These are phyloP conservation scores for Trichoderma breve DNA, from an alignment of 2,329 filamentous ascomycete genomes.

Conservation along the genomic window DNA sequence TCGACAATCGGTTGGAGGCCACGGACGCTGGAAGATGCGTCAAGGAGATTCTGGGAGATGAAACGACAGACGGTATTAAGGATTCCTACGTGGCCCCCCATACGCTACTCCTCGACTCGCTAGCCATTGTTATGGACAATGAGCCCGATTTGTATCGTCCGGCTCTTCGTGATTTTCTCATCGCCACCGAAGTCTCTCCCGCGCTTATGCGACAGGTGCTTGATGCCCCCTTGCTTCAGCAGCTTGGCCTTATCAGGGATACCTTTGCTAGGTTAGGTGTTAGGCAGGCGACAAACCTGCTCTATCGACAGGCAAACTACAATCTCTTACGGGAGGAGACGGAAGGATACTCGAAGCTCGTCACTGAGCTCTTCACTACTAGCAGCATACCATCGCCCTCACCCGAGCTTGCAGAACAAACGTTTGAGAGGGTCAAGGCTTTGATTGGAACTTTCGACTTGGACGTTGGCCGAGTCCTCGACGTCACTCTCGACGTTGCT, in stretches of 20 bases:
- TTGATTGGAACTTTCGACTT: constrained; percentile 96
- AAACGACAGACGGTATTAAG: constrained; percentile 49
- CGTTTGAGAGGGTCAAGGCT: constrained; percentile 88
- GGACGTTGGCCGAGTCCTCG: constrained; percentile 89
- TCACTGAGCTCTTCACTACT: constrained; percentile 92
- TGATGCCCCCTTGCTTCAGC: constrained; percentile 73
- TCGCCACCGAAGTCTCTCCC: constrained; percentile 69
- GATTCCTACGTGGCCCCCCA: constrained; percentile 55
- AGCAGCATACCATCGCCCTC: constrained; percentile 72
- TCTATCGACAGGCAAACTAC: constrained; percentile 96
- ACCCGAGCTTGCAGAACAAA: constrained; percentile 73
- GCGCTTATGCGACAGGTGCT: constrained; percentile 75
- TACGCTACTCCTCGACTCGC: constrained; percentile 75
- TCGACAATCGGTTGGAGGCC: constrained; percentile 66
- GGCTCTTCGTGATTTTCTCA: constrained; percentile 64
- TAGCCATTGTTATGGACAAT: constrained; percentile 75
- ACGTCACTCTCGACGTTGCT: constrained; percentile 93
- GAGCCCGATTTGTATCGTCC: constrained; percentile 53
- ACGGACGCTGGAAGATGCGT: constrained; percentile 69
- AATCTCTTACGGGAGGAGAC: constrained; percentile 93
- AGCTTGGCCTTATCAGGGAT: constrained; percentile 77
- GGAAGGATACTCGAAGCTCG: constrained; percentile 93
- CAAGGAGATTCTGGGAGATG: constrained; percentile 67
- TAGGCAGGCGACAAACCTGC: constrained; percentile 84
- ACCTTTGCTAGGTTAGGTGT: constrained; percentile 82